phyloP scores from a whole-genome alignment of 2,329 filamentous ascomycete species.

The Sporothrix brasiliensis region DNA sequence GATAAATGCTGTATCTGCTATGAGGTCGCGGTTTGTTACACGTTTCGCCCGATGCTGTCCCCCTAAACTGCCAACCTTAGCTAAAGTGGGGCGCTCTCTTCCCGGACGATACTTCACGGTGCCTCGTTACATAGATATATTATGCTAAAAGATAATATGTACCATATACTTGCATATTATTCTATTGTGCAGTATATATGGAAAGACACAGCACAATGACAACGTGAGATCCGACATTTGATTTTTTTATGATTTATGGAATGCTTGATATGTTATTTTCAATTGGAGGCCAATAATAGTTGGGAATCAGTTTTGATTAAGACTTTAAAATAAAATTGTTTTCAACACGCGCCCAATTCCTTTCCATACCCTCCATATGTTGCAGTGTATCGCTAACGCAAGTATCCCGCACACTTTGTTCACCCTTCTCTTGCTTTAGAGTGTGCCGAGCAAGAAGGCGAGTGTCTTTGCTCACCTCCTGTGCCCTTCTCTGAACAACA shows the following conservation, averaged over 20 bases:
- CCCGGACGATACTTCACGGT: too few species aligned
- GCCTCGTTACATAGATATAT: not conserved
- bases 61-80: conserved; percentile 10
- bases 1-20: not conserved
- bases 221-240: not conserved
- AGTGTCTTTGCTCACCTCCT: not conserved
- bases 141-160: accelerated
- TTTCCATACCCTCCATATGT: not conserved
- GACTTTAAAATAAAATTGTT: not conserved
- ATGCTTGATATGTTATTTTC: too few species aligned
- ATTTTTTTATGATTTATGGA: too few species aligned
- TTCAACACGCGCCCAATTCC: conserved; percentile 2
- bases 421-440: not conserved
- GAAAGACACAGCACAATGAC: not conserved
- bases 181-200: not conserved
- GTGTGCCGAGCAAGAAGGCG: not conserved
- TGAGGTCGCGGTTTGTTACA: conserved; percentile 14
- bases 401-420: not conserved
- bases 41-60: not conserved
- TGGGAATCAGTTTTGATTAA: not conserved
- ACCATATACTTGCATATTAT: not conserved
- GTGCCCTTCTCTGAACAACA: not conserved
- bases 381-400: not conserved
- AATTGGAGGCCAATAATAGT: too few species aligned
- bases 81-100: not conserved